Evolutionary conservation across 192 early-diverging fungal genomes (phyloP).

Genomic region (Coemansia aciculifera): DNA sequence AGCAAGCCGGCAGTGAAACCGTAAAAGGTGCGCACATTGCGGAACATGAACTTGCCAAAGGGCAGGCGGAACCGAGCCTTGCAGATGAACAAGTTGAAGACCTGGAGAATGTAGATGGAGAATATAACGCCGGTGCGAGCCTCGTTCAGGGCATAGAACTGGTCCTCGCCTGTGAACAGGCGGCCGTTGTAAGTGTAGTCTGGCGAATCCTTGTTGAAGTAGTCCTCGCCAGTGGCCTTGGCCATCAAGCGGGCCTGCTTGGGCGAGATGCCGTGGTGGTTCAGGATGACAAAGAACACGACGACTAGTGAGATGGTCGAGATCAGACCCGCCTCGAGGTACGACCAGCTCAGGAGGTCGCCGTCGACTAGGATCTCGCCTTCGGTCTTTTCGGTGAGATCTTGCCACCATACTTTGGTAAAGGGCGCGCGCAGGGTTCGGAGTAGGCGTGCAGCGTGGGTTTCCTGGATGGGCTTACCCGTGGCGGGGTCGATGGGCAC

Average conservation of each 20-base stretch:
- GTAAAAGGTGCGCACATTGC: constrained; percentile 71
- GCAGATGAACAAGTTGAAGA: constrained; percentile 93
- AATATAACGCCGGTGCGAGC: constrained; percentile 83
- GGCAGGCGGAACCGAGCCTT: constrained; percentile 79
- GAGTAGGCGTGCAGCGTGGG: constrained; percentile 22
- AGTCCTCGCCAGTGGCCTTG: constrained; percentile 44
- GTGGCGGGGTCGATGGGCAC: constrained; percentile 57
- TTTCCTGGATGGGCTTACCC: constrained; percentile 48
- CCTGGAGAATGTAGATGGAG: constrained; percentile 67
- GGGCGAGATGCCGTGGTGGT: constrained; percentile 65
- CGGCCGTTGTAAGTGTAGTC: constrained; percentile 45
- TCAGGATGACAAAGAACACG: constrained; percentile 81
- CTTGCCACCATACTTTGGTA: constrained; percentile 61
- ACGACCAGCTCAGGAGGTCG: constrained; percentile 78
- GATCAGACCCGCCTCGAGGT: constrained; percentile 83
- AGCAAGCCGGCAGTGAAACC: constrained; percentile 67
- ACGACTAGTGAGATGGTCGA: constrained; percentile 69
- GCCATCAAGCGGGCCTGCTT: constrained; percentile 60
- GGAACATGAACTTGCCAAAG: constrained; percentile 79
- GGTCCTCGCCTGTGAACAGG: constrained; percentile 55
- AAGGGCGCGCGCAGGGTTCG: constrained; percentile 52
- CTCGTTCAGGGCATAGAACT: constrained; percentile 70
- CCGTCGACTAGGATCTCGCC: constrained; percentile 88
- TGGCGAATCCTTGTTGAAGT: constrained; percentile 57
- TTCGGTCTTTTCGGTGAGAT: constrained; percentile 66